Evolutionary conservation across 305 asterid species (phyloP), one percentile per base, ranked within the genome.

Genomic region (Fraxinus latifolia): DNA sequence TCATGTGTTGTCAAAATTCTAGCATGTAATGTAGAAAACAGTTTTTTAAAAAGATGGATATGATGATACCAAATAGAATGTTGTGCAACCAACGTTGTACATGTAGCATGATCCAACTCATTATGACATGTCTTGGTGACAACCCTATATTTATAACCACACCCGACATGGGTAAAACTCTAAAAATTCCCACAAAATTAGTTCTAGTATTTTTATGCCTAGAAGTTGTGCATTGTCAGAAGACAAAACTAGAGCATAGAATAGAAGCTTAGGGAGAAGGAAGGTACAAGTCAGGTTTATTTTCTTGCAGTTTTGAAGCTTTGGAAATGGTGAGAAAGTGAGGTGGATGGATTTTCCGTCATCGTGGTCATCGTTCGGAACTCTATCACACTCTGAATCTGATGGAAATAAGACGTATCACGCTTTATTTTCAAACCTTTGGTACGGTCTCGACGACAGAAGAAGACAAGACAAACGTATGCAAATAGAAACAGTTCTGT

Each of bases 101-200:
- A 39, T 9, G 3, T 39, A 39, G 0, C 14, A 8, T 37, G 3
- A 37, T 8, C 8, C 47, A 39, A 9, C 14, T 39, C 15, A 39
- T 39, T 9, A 39, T 81, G 86, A 84, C 91, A 86, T 90, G 88
- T 91, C 93, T 88, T 85, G 89, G 88, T 89, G 93, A 86, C 88
- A 78, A 87, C 90, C 87, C 91, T 89, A 87, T 92, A 91, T 87
- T 85, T 90, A 91, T 90, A 90, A 75, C 82, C 89, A 85, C 86
- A 89, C 80, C 79, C 27, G 88, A 92, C 95, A 93, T 91, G 93
- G 89, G 60, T 23, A 65, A 82, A 82, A 82, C 86, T 89, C 92
- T 82, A 33, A 88, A 86, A 82, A 80, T 77, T 83, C 89, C 74
- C 87, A 70, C 81, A 76, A 50, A 80, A 27, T 47, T 71, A 83